Conservation (phyloP, 2,329 filamentous ascomycete species). For the Orbilia blumenaviensis region DNA sequence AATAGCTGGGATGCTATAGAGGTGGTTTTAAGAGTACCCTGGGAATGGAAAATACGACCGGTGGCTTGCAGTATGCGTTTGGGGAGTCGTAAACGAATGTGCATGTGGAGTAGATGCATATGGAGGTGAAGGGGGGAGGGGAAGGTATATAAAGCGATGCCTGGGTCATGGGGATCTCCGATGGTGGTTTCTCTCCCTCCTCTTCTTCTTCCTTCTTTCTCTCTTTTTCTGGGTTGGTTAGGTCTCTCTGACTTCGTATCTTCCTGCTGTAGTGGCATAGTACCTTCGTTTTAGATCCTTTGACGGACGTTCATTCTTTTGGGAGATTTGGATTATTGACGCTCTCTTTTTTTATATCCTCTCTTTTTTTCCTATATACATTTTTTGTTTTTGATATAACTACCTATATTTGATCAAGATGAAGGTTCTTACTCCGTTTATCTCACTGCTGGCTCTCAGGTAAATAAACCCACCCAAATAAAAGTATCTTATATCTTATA, state of each 20-base stretch:
- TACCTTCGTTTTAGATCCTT: too few species aligned
- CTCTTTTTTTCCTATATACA: not conserved
- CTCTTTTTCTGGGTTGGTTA: not conserved
- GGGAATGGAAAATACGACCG: not conserved
- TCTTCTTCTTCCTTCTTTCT: too few species aligned
- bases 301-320: conserved; percentile 2
- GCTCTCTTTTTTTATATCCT: not conserved
- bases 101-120: too few species aligned
- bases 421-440: not conserved
- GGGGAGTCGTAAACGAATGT: conserved; percentile 1
- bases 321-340: not conserved
- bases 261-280: too few species aligned
- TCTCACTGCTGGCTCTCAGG: not conserved
- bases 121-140: not conserved
- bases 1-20: not conserved
- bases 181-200: not conserved
- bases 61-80: conserved; percentile 4
- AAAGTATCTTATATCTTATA: not conserved
- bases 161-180: not conserved
- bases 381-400: not conserved
- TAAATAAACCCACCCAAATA: too few species aligned
- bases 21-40: not conserved
- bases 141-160: not conserved
- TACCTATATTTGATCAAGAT: too few species aligned
- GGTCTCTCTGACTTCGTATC: not conserved